Evolutionary conservation across 805 yeast genomes (phyloP).

Genomic region (Suhomyces sp.): DNA sequence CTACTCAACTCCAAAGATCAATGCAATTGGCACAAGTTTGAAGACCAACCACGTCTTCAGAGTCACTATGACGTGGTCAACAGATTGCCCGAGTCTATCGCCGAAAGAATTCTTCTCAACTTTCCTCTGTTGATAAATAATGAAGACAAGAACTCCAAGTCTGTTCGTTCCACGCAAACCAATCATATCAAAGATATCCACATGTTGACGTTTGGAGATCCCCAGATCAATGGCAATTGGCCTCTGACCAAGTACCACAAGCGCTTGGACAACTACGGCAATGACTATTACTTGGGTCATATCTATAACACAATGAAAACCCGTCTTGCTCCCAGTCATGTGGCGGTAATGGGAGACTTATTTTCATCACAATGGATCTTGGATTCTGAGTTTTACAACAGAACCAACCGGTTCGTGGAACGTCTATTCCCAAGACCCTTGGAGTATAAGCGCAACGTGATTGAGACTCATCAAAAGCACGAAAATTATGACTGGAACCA

Average conservation of each 20-base stretch:
- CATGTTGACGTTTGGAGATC: slow-evolving; percentile 88
- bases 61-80: slow-evolving; percentile 10
- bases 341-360: slow-evolving; percentile 89
- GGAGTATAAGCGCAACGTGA: slow-evolving; percentile 47
- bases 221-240: slow-evolving; percentile 93
- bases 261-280: slow-evolving; percentile 81
- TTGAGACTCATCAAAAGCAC: slow-evolving; percentile 50
- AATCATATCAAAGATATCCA: slow-evolving; percentile 49
- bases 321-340: slow-evolving; percentile 71
- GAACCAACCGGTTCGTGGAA: slow-evolving; percentile 74
- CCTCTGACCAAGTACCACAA: slow-evolving; percentile 67
- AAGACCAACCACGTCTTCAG: slow-evolving; percentile 7
- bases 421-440: slow-evolving; percentile 62
- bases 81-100: slow-evolving; percentile 13
- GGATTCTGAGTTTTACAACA: slow-evolving; percentile 78
- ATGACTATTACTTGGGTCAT: slow-evolving; percentile 87
- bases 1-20: slow-evolving; percentile 39
- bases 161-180: slow-evolving; percentile 9
- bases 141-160: slow-evolving; percentile 1
- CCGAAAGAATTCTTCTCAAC: slow-evolving; percentile 18
- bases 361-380: slow-evolving; percentile 94
- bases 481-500: slow-evolving; percentile 55
- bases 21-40: slow-evolving; percentile 59
- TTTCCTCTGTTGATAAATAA: slow-evolving; percentile 21
- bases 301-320: slow-evolving; percentile 65